phyloP scores from a whole-genome alignment of 2,329 filamentous ascomycete genomes.

The Hortaea sp. region DNA sequence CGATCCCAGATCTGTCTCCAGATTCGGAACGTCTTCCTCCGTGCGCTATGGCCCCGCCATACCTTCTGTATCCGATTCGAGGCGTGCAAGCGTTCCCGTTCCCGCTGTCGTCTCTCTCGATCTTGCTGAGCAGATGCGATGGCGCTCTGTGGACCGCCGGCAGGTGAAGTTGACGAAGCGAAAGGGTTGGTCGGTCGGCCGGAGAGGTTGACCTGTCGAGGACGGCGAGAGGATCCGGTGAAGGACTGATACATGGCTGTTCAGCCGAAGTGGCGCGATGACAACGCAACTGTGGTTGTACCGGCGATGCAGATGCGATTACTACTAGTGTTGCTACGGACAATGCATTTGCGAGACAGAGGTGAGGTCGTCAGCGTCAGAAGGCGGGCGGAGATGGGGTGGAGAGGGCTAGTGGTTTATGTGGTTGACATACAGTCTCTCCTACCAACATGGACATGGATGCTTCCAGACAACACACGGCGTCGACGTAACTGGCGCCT shows the following conservation, averaged over 20 bases:
- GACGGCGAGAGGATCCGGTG: constrained; percentile 73
- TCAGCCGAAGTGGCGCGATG: neutral
- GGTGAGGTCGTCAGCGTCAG: too few relatives aligned
- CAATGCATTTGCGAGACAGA: too few relatives aligned
- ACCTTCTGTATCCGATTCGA: constrained; percentile 63
- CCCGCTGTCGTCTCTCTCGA: constrained; percentile 66
- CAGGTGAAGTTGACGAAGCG: constrained; percentile 39
- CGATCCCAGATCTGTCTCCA: constrained; percentile 56
- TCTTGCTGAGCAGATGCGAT: constrained; percentile 82
- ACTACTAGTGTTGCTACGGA: too few relatives aligned
- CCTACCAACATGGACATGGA: too few relatives aligned
- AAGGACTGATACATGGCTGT: constrained; percentile 76
- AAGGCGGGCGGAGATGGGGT: too few relatives aligned
- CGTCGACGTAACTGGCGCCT: too few relatives aligned
- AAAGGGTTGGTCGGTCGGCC: constrained; percentile 72
- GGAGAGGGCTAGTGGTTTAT: too few relatives aligned
- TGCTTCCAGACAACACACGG: too few relatives aligned
- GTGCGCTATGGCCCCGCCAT: constrained; percentile 68
- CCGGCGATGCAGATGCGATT: too few relatives aligned
- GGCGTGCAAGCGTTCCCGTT: constrained; percentile 67
- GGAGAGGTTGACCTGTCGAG: constrained; percentile 87
- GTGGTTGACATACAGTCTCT: too few relatives aligned
- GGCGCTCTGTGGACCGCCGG: constrained; percentile 59
- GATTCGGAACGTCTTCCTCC: constrained; percentile 46
- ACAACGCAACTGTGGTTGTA: too few relatives aligned